These are phyloP conservation scores for Schizophyllum commune DNA, from an alignment of 1,284 basidiomycete species.

Conservation along the genomic window DNA sequence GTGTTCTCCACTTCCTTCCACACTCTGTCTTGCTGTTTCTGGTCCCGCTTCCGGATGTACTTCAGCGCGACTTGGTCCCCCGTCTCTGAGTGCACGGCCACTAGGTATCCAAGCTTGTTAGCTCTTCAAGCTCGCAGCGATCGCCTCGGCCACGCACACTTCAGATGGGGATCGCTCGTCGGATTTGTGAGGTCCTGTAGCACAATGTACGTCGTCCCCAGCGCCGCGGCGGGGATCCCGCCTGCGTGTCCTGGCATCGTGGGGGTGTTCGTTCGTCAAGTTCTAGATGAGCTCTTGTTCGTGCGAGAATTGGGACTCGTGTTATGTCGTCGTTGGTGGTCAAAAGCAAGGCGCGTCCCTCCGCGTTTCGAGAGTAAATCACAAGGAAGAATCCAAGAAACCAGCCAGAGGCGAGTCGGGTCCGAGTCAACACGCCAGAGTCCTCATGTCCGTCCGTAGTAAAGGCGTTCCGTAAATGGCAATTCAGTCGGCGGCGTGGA, in stretches of 20 bases:
- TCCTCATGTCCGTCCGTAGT: no score
- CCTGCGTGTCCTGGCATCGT: neutral
- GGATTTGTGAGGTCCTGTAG: neutral
- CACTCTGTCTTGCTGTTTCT: constrained; percentile 86
- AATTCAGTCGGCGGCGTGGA: no score
- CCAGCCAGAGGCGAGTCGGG: no score
- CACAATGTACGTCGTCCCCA: constrained; percentile 15
- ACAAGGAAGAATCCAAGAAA: no score
- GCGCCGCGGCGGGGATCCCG: neutral
- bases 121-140: neutral
- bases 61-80: constrained; percentile 97
- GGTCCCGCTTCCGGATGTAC: constrained; percentile 92
- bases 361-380: no score
- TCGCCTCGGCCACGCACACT: neutral
- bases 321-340: no score
- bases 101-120: constrained; percentile 31
- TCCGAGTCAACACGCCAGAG: no score
- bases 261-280: no score
- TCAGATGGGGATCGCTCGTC: neutral
- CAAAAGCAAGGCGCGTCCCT: no score
- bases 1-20: constrained; percentile 95
- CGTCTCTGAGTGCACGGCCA: constrained; percentile 90
- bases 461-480: no score
- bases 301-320: no score
- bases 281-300: no score